Percentiles rank a stretch among this genome's conserved stretches.
phyloP scores from a whole-genome alignment of 352 stramenopile species.

The Chrysophaeum taylorii region DNA sequence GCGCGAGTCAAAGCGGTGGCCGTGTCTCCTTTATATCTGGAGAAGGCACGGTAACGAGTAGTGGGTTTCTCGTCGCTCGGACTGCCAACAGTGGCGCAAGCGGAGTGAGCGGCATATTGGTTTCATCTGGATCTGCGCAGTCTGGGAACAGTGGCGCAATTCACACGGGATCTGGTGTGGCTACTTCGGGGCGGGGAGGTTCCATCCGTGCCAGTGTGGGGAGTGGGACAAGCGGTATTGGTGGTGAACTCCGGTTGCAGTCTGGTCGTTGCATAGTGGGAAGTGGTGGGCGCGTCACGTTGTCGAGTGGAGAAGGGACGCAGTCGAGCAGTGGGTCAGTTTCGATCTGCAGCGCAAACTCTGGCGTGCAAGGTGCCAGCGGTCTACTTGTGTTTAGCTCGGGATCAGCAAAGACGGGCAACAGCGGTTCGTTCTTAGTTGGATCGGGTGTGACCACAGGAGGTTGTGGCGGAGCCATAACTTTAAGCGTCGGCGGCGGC shows the following conservation, averaged over 20 bases:
- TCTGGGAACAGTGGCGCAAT: neutral
- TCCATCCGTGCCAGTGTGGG: neutral
- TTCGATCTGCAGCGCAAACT: neutral
- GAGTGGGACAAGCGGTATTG: neutral
- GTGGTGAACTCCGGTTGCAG: neutral
- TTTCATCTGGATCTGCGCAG: neutral
- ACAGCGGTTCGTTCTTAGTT: conserved; percentile 20
- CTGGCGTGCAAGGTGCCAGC: neutral
- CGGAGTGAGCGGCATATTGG: conserved; percentile 5
- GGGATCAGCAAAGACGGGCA: conserved; percentile 18
- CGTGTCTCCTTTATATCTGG: too few relatives aligned
- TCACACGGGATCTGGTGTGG: neutral
- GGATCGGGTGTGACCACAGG: conserved; percentile 18
- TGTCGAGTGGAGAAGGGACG: neutral
- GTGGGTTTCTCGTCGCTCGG: conserved; percentile 12
- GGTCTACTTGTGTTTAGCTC: conserved; percentile 23
- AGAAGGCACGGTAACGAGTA: conserved; percentile 12
- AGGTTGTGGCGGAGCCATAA: conserved; percentile 22
- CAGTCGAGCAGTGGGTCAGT: neutral
- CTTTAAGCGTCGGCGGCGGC: conserved; percentile 22
- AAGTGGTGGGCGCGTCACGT: neutral
- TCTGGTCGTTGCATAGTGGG: neutral
- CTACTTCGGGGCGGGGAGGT: neutral
- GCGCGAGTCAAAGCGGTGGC: neutral
- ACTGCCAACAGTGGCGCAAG: neutral